These are phyloP conservation scores for Saccharomyces eubayanus DNA, from an alignment of 805 yeast species.

Conservation along the genomic window DNA sequence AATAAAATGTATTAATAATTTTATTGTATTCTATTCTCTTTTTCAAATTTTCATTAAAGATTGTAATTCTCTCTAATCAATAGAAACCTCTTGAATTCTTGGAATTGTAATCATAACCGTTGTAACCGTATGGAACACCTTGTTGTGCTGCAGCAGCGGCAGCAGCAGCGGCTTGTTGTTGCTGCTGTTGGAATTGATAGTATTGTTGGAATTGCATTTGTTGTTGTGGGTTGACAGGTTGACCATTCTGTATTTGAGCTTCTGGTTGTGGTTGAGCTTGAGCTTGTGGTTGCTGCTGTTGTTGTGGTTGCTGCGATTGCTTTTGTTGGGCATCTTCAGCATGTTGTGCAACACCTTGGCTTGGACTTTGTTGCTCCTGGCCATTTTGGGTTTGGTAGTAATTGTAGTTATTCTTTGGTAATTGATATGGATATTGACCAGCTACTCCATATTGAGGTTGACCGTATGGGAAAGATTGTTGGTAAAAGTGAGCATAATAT, in stretches of 20 bases:
- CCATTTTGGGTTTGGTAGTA: constrained; percentile 21
- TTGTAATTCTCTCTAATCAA: constrained; percentile 6
- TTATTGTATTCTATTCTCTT: neutral
- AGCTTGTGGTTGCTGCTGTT: constrained; percentile 14
- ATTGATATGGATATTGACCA: constrained; percentile 28
- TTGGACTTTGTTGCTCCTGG: constrained; percentile 12
- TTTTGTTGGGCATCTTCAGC: constrained; percentile 6
- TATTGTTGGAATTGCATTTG: constrained; percentile 30
- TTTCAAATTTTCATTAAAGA: constrained; percentile 1
- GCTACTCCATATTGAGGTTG: constrained; percentile 32
- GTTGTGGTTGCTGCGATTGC: constrained; percentile 15
- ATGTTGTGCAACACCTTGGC: constrained; percentile 15
- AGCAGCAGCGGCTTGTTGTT: constrained; percentile 22
- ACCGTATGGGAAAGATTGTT: constrained; percentile 31
- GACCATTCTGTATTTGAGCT: neutral
- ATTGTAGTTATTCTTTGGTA: constrained; percentile 24
- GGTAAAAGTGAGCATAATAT: constrained; percentile 30
- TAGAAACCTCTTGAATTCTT: constrained; percentile 31
- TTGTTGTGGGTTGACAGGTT: constrained; percentile 14
- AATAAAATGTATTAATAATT: neutral
- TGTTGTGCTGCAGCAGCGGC: constrained; percentile 26
- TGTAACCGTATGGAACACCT: constrained; percentile 27
- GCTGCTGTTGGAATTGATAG: constrained; percentile 26
- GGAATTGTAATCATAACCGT: constrained; percentile 29
- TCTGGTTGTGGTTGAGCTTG: constrained; percentile 20